Percentiles rank a stretch among this genome's conserved stretches.
Conservation (phyloP, 2,329 filamentous ascomycete genomes). For the Monosporascus sp. region DNA sequence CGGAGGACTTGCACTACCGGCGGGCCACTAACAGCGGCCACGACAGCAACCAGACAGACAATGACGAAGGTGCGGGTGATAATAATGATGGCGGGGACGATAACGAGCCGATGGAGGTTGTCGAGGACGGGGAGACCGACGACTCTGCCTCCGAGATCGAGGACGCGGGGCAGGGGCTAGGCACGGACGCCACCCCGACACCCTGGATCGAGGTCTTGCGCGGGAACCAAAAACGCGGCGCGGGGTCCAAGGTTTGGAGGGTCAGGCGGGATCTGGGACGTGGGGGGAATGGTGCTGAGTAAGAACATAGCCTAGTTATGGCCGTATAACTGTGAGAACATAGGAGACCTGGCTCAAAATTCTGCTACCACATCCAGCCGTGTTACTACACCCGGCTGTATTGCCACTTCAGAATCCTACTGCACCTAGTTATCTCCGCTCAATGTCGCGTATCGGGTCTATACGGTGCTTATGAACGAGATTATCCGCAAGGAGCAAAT, state of each 20-base stretch:
- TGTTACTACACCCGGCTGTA: no score
- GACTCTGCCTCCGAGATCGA: slow-evolving; percentile 26
- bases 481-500: no score
- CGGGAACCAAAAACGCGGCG: slow-evolving; percentile 49
- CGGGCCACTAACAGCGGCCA: no score
- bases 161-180: slow-evolving; percentile 12
- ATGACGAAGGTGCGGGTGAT: no score
- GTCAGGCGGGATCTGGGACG: slow-evolving; percentile 58
- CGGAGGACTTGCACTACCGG: slow-evolving; percentile 50
- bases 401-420: no score
- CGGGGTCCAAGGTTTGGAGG: slow-evolving; percentile 58
- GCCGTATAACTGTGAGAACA: neutral
- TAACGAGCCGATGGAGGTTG: slow-evolving; percentile 24
- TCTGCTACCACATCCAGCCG: no score
- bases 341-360: neutral
- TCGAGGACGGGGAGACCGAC: slow-evolving; percentile 27
- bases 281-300: slow-evolving; percentile 14
- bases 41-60: no score
- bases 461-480: no score
- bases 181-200: slow-evolving; percentile 25
- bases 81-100: neutral
- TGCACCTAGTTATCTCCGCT: no score
- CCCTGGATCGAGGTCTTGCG: slow-evolving; percentile 58
- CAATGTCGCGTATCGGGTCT: no score
- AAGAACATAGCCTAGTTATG: neutral